A percentile compares a stretch with the other conserved stretches of the same genome.
These are phyloP conservation scores for Yamadazyma taylorii DNA, from an alignment of 1,139 yeast species.

Conservation along the genomic window DNA sequence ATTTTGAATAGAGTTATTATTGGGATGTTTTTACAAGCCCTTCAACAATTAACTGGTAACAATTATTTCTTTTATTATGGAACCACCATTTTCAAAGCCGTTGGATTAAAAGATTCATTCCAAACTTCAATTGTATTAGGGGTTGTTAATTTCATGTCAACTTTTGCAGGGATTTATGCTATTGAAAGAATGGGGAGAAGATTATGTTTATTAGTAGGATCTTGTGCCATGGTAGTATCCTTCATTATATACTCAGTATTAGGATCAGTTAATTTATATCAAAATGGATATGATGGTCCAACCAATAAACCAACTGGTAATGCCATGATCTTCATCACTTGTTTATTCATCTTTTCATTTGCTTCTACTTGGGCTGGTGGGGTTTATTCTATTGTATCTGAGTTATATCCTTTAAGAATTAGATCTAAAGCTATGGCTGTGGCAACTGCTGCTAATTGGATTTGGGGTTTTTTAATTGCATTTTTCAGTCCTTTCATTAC, in stretches of 20 bases:
- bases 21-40: conserved; percentile 63
- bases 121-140: conserved; percentile 76
- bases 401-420: conserved; percentile 74
- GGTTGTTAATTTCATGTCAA: conserved; percentile 72
- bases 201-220: conserved; percentile 53
- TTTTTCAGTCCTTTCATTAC: conserved; percentile 73
- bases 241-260: conserved; percentile 60
- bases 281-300: conserved; percentile 40
- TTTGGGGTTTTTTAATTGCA: conserved; percentile 75
- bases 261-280: conserved; percentile 59
- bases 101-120: conserved; percentile 71
- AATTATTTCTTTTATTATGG: conserved; percentile 84
- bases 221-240: conserved; percentile 51
- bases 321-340: conserved; percentile 73
- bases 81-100: conserved; percentile 72
- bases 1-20: conserved; percentile 59
- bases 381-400: conserved; percentile 75
- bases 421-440: conserved; percentile 79
- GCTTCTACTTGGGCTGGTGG: conserved; percentile 88
- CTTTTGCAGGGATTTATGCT: conserved; percentile 62
- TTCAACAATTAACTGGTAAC: conserved; percentile 80
- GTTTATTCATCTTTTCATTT: conserved; percentile 76
- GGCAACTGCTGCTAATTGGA: conserved; percentile 76
- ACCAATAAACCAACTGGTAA: conserved; percentile 53
- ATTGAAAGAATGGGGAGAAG: conserved; percentile 76